Evolutionary conservation across 345 rosid genomes (phyloP), one percentile per base, ranked within the genome.

Genomic region (Hibiscus tridactylites): DNA sequence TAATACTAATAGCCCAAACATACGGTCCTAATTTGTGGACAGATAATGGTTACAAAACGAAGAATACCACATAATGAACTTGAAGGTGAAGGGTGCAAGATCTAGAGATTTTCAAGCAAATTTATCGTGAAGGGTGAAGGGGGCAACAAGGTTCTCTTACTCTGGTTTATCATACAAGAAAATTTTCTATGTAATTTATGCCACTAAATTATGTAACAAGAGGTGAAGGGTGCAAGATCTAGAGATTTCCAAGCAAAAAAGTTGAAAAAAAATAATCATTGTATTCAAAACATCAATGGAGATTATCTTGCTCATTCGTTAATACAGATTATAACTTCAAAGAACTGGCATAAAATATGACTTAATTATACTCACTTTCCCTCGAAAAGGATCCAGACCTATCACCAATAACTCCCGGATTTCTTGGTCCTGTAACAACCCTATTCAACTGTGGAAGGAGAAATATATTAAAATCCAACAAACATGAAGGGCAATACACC

Each of bases 371-470:
- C 98, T 94, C 78, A 94, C 98, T 94, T 91, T 94, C 98, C 79
- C 98, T 88, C 21, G 98, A 94, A 82, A 94, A 91, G 9, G 98
- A 91, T 19, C 96, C 93, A 47, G 98, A 94, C 75, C 95, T 84
- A 66, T 94, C 97, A 67, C 98, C 98, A 78, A 91, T 94, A 19
- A 94, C 89, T 75, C 98, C 97, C 17, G 87, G 95, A 82, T 94
- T 84, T 79, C 87, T 88, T 68, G 98, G 98, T 52, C 98, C 98
- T 0, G 90, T 79, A n/a, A 94, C 96, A 80, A 81, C 88, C 83
- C 97, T 86, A 81, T 91, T 94, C 85, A 94, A 79, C 98, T 94
- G 88, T 74, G 21, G 21, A 75, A 62, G 4, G 75, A 11, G 42
- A 21, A 60, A 33, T n/a, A 33, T 44, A 3, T 19, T 29, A 60